Evolutionary conservation across 2,329 filamentous ascomycete genomes (phyloP), one percentile per base, ranked within the genome.

Genomic region (Tolypocladium endophyticum): DNA sequence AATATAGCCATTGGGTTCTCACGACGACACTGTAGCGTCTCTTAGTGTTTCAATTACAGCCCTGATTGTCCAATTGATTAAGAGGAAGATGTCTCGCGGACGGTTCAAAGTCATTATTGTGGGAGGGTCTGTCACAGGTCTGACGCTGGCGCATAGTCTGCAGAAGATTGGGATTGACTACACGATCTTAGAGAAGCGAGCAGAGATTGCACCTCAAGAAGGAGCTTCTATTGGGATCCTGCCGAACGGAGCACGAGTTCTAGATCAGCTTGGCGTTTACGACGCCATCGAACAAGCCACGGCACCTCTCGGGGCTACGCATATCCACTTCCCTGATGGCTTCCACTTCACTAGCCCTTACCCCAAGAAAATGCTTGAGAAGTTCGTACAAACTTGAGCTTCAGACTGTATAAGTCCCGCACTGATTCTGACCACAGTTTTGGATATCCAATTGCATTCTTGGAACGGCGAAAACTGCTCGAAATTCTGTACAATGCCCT

Each of bases 151-250:
- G n/a, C 59, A 64, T 53, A 73, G 74, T 62, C 73, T 84, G 3
- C 73, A 82, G 58, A 66, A 67, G 52, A 68, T 74, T 39, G 67
- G 66, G 35, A 76, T 84, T 59, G 75, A 82, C 61, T 83, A 77
- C 64, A 62, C 80, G 6, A 61, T 84, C 0, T 73, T 84, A 0
- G 81, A 84, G 63, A 69, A 70, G 1, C 70, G 77, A 56, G 36
- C 61, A 0, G 65, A 72, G 0, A 73, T 82, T 30, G 74, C 74
- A 0, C 78, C 80, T 0, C 70, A 74, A 50, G 67, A 77, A 0
- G 81, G 81, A 1, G 79, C 79, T 0, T 75, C 73, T 12, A 78
- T 84, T 38, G 78, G 72, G 1, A 63, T 82, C 0, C 60, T 72
- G 1, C 72, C 80, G 1, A 72, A 78, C 39, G 76, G 77, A 1